Percentiles rank a stretch among this genome's conserved stretches.
Conservation (phyloP, 2,329 filamentous ascomycete genomes). For the Xylogone sp. region DNA sequence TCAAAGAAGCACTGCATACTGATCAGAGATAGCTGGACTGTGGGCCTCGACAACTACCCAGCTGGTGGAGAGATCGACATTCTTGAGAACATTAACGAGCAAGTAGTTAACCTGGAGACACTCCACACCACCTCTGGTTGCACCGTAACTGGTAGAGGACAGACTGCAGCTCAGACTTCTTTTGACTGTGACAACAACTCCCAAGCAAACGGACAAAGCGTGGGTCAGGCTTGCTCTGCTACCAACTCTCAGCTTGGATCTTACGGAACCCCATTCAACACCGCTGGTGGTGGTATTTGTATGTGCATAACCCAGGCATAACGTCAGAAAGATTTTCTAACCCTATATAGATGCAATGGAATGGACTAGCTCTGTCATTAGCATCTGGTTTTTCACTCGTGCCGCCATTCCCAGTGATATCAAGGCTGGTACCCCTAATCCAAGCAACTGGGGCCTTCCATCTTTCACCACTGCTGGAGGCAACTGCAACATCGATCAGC, state of each 20-base stretch:
- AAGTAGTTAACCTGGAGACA: conserved; percentile 34
- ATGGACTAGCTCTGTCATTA: conserved; percentile 46
- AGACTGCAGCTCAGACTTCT: conserved; percentile 4
- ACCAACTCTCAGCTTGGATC: conserved; percentile 15
- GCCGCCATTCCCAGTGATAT: conserved; percentile 50
- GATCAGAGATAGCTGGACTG: conserved; percentile 2
- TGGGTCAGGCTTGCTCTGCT: conserved; percentile 16
- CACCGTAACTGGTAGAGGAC: conserved; percentile 33
- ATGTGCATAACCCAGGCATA: neutral
- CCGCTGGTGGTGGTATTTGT: conserved; percentile 37
- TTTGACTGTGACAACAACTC: conserved; percentile 19
- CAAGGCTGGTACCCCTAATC: conserved; percentile 57
- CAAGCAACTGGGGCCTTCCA: conserved; percentile 63
- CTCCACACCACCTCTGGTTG: conserved; percentile 5
- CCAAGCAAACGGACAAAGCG: conserved; percentile 35
- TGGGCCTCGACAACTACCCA: conserved; percentile 21
- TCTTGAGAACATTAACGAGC: conserved; percentile 56
- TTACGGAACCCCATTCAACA: conserved; percentile 8
- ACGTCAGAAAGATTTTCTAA: conserved; percentile 32
- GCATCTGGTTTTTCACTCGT: conserved; percentile 51
- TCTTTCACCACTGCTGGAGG: conserved; percentile 53
- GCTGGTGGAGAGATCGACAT: conserved; percentile 9
- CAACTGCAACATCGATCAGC: conserved; percentile 63
- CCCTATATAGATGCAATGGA: conserved; percentile 54
- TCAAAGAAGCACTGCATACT: no score